A percentile compares a stretch with the other conserved stretches of the same genome.
Conservation (phyloP, 768 basidiomycete genomes). For the Tricholoma saponaceum region DNA sequence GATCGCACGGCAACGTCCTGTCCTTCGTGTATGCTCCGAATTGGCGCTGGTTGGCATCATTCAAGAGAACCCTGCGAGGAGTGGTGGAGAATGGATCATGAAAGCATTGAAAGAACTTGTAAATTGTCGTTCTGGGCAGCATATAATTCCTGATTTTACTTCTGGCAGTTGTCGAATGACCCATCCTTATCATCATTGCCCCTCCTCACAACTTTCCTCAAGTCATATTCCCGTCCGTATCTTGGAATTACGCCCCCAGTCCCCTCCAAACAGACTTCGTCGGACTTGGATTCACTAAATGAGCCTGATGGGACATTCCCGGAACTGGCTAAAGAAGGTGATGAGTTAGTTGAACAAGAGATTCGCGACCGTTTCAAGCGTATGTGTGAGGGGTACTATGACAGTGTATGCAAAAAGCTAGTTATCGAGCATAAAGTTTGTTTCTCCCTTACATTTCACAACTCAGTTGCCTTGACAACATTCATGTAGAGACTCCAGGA, state of each 20-base stretch:
- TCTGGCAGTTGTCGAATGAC: slow-evolving; percentile 76
- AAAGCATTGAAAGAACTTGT: slow-evolving; percentile 83
- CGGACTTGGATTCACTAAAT: slow-evolving; percentile 41
- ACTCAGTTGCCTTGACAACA: background rate
- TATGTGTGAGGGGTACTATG: slow-evolving; percentile 93
- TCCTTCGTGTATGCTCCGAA: slow-evolving; percentile 86
- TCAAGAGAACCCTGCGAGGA: slow-evolving; percentile 61
- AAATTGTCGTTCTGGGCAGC: slow-evolving; percentile 21
- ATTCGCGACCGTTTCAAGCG: slow-evolving; percentile 85
- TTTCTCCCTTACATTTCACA: slow-evolving; percentile 2
- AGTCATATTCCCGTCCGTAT: slow-evolving; percentile 85
- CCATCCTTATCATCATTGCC: slow-evolving; percentile 85
- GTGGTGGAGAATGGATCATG: slow-evolving; percentile 89
- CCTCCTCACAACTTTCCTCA: slow-evolving; percentile 87
- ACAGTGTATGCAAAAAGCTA: slow-evolving; percentile 86
- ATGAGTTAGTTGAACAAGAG: slow-evolving; percentile 82
- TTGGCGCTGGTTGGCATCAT: slow-evolving; percentile 86
- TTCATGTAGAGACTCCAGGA: slow-evolving; percentile 81
- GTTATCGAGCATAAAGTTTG: slow-evolving; percentile 86
- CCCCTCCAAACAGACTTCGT: slow-evolving; percentile 54
- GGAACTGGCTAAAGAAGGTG: slow-evolving; percentile 42
- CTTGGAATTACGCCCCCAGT: slow-evolving; percentile 66
- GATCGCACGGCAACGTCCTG: slow-evolving; percentile 76
- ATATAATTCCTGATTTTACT: slow-evolving; percentile 5
- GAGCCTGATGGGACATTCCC: slow-evolving; percentile 36